phyloP scores from a whole-genome alignment of 257 asterid genomes.

The Thymus mandschuricus region DNA sequence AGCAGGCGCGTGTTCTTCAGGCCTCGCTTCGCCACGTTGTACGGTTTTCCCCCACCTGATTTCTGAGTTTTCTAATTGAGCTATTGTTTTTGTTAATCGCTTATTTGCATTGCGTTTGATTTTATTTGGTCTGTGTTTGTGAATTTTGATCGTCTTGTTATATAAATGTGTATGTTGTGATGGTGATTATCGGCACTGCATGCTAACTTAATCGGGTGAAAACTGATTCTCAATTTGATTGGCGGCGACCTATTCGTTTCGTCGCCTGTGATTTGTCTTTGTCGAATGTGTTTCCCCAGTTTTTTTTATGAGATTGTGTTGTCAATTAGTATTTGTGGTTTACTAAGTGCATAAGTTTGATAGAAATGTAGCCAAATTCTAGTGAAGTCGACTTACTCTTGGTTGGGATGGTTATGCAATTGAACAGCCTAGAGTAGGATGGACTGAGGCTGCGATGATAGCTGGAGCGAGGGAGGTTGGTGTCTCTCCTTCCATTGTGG shows the following conservation, averaged over 20 bases:
- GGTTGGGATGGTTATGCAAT: conserved; percentile 29
- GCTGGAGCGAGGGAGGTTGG: conserved; percentile 91
- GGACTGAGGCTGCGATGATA: conserved; percentile 90
- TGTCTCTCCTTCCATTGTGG: conserved; percentile 87
- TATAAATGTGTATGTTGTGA: neutral
- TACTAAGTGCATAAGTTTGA: conserved; percentile 9
- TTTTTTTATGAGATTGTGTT: neutral
- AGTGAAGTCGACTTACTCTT: conserved; percentile 18
- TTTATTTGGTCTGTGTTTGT: neutral
- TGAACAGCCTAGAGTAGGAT: conserved; percentile 75
- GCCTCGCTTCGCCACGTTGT: conserved; percentile 90
- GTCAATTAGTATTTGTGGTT: conserved; percentile 1
- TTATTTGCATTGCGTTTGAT: neutral
- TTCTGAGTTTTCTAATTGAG: neutral
- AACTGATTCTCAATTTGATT: conserved; percentile 2
- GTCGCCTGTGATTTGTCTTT: neutral
- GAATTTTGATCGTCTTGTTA: neutral
- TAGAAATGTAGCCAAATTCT: neutral
- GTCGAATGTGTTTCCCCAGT: neutral
- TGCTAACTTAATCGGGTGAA: conserved; percentile 13
- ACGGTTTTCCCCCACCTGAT: conserved; percentile 9
- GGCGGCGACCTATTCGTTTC: conserved; percentile 1
- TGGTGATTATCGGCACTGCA: conserved; percentile 17
- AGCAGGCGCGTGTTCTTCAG: conserved; percentile 79
- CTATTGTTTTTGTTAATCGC: neutral